Evolutionary conservation across 192 early-diverging fungal species (phyloP).

Genomic region (Coemansia sp.): DNA sequence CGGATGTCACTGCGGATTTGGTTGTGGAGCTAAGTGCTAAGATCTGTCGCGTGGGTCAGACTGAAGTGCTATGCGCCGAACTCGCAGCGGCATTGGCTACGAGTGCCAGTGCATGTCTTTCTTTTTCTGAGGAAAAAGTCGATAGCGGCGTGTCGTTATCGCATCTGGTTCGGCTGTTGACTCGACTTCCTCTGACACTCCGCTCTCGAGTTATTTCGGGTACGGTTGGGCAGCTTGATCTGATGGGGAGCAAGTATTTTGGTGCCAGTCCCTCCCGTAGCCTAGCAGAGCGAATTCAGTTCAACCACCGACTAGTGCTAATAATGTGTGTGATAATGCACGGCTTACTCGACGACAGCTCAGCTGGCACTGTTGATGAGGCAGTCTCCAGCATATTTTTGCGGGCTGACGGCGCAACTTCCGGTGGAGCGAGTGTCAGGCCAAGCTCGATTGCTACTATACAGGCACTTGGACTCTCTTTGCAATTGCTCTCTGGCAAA

Average conservation of each 20-base stretch:
- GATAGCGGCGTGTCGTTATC: background rate
- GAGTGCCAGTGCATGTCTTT: background rate
- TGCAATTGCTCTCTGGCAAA: constrained; percentile 35
- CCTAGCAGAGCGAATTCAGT: background rate
- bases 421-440: background rate
- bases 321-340: constrained; percentile 2
- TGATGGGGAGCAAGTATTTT: constrained; percentile 10
- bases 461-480: constrained; percentile 35
- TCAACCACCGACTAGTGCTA: constrained; percentile 4
- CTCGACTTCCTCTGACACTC: constrained; percentile 19
- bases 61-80: constrained; percentile 20
- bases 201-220: constrained; percentile 22
- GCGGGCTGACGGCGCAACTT: constrained; percentile 5
- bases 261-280: background rate
- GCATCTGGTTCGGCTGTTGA: background rate
- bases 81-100: constrained; percentile 28
- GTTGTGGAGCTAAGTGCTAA: constrained; percentile 37
- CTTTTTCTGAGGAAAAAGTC: background rate
- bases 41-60: constrained; percentile 43
- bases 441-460: constrained; percentile 7
- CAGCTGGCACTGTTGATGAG: constrained; percentile 9
- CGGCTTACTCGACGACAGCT: background rate
- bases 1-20: background rate
- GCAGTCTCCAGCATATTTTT: constrained; percentile 19
- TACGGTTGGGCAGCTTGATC: constrained; percentile 20